These are phyloP conservation scores for Lagerstroemia speciosa DNA, from an alignment of 345 rosid species.

Conservation along the genomic window DNA sequence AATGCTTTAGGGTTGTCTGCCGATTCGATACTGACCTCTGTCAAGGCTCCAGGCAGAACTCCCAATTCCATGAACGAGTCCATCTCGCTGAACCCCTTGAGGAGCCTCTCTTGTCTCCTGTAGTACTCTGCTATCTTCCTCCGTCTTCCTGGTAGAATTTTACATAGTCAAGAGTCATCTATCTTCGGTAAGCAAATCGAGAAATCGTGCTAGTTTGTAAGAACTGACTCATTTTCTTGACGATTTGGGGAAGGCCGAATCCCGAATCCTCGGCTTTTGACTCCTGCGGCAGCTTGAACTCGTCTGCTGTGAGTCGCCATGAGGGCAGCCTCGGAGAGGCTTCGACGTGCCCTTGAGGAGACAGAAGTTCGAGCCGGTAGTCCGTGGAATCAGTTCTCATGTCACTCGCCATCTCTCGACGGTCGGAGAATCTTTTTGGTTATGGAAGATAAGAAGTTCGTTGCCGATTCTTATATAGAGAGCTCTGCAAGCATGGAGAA, in stretches of 20 bases:
- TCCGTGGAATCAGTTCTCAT: neutral
- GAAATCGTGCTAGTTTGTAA: neutral
- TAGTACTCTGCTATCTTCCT: constrained; percentile 65
- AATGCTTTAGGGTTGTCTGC: neutral
- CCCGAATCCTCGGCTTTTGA: neutral
- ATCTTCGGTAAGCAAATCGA: neutral
- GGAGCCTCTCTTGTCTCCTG: constrained; percentile 76
- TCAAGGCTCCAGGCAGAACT: constrained; percentile 34
- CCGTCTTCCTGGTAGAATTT: constrained; percentile 35
- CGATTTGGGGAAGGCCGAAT: neutral
- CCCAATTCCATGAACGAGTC: constrained; percentile 49
- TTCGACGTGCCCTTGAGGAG: neutral
- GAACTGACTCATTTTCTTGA: constrained; percentile 1
- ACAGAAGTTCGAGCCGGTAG: constrained; percentile 1
- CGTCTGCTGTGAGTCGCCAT: neutral
- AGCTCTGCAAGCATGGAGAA: neutral
- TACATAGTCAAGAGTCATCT: neutral
- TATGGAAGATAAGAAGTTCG: neutral
- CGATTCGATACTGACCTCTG: constrained; percentile 36
- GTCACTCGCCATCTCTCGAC: neutral
- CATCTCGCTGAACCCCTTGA: constrained; percentile 69
- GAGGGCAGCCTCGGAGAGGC: neutral
- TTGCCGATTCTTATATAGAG: neutral
- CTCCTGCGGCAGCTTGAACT: neutral
- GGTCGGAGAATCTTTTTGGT: neutral